Evolutionary conservation across 2,329 filamentous ascomycete genomes (phyloP).

Genomic region (Sarocladiaceae sp.): DNA sequence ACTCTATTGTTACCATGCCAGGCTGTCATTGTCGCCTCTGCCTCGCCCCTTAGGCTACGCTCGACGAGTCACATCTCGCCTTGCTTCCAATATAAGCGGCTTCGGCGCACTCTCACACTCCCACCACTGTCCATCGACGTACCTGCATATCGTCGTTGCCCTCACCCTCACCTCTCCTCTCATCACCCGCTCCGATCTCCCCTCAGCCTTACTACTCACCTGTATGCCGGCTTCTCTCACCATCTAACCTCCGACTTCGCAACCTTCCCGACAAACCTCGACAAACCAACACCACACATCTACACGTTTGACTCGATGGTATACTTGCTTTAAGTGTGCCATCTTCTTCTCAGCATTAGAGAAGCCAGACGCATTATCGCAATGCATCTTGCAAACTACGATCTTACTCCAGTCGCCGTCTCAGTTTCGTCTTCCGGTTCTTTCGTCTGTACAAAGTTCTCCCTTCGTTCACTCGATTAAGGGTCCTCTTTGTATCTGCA

Average conservation of each 20-base stretch:
- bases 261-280: neutral
- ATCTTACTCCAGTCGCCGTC: constrained; percentile 57
- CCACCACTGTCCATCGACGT: constrained; percentile 6
- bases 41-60: constrained; percentile 30
- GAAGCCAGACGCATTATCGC: constrained; percentile 34
- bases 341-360: constrained; percentile 14
- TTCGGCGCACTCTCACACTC: constrained; percentile 7
- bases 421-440: constrained; percentile 57
- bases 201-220: constrained; percentile 19
- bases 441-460: constrained; percentile 50
- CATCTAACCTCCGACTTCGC: constrained; percentile 20
- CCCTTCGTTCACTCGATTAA: constrained; percentile 38
- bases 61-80: constrained; percentile 28
- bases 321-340: constrained; percentile 27
- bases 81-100: constrained; percentile 22
- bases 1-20: constrained; percentile 14
- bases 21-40: constrained; percentile 21
- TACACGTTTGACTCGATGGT: constrained; percentile 25
- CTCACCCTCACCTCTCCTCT: constrained; percentile 14
- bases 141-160: constrained; percentile 15
- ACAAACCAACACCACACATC: neutral
- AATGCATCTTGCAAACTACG: constrained; percentile 54
- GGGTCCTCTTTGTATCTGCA: constrained; percentile 29
- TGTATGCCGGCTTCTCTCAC: constrained; percentile 7
- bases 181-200: constrained; percentile 16